These are phyloP conservation scores for Vigna mungo DNA, from an alignment of 306 rosid species.

Conservation along the genomic window DNA sequence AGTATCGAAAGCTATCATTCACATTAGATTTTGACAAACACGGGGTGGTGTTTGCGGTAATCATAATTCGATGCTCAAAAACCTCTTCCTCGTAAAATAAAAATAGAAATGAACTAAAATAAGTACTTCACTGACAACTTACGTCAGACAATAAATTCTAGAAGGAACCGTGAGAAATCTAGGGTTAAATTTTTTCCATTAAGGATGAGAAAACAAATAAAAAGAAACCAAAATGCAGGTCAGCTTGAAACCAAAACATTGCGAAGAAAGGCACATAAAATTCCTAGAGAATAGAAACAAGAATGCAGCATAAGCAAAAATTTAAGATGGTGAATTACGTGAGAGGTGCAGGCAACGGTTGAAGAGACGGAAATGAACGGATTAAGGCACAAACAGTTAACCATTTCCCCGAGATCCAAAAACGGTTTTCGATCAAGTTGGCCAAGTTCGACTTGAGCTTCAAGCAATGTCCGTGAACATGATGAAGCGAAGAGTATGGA, in stretches of 20 bases:
- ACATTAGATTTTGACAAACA: constrained; percentile 8
- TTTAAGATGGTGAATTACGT: constrained; percentile 26
- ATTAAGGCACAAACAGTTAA: constrained; percentile 40
- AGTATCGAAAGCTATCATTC: not conserved
- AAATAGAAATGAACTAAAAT: not conserved
- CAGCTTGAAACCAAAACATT: not conserved
- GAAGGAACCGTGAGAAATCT: constrained; percentile 12
- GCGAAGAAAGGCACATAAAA: not conserved
- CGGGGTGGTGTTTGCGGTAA: not conserved
- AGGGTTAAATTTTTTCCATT: constrained; percentile 27
- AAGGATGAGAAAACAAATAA: not conserved
- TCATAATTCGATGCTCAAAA: not conserved
- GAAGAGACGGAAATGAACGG: constrained; percentile 44
- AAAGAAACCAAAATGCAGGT: not conserved
- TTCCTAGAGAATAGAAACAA: not conserved
- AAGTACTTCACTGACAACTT: not conserved
- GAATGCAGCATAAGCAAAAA: not conserved
- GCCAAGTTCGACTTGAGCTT: not conserved
- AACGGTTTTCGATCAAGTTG: not conserved
- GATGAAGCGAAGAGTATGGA: not conserved
- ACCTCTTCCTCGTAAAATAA: not conserved
- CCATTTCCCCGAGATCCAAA: constrained; percentile 43
- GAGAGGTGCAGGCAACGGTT: constrained; percentile 5
- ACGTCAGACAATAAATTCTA: not conserved
- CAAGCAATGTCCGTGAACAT: not conserved